Base-by-base conservation (phyloP, 768 basidiomycete genomes). In the Leucogyrophana mollusca region DNA sequence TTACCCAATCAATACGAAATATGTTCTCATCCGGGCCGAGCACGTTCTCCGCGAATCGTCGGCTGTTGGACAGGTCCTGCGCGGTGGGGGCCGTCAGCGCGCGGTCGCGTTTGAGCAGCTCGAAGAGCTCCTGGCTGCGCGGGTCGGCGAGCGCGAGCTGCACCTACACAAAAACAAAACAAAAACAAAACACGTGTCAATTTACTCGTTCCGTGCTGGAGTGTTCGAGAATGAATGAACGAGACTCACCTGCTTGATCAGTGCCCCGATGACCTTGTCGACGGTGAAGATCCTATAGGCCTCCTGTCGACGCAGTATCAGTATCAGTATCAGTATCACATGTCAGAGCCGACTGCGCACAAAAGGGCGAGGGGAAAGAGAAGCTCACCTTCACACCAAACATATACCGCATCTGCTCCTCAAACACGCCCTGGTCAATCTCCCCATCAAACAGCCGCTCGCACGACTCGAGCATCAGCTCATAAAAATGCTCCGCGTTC, bases 371-470 rank as follows among this genome's bases (percentile, higher is more conserved):
- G n/a, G 13, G 16, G 1, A 14, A 14, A 13, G 8, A 10, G 37
- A 45, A 17, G 51, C 61, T 22, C 27, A 87, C 93, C 73, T 82
- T 81, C 35, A 83, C 76, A n/a, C 90, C 89, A 65, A 92, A 94
- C 74, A 93, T 84, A 45, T 76, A 77, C 34, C 95, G 76, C 73
- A 95, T 79, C 56, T 88, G 88, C 55, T 99, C 96, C 66, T 98
- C 95, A 61, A 94, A 98, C 4, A 73, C 77, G 34, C 73, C 70
- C 53, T 86, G 86, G 56, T 99, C 96, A 18, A 98, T 74, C 61
- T 96, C 91, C 53, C 87, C 89, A 59, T 94, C 94, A 54, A 97
- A 96, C 36, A 98, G 64, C 49, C 84, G 79, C 63, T 99, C 96
- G 60, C 90, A 91, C 3, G 88, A 83, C 48, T 87, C 88, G 13